Conservation (phyloP, 2,329 filamentous ascomycete genomes). For the Exophiala lecanii-corni region DNA sequence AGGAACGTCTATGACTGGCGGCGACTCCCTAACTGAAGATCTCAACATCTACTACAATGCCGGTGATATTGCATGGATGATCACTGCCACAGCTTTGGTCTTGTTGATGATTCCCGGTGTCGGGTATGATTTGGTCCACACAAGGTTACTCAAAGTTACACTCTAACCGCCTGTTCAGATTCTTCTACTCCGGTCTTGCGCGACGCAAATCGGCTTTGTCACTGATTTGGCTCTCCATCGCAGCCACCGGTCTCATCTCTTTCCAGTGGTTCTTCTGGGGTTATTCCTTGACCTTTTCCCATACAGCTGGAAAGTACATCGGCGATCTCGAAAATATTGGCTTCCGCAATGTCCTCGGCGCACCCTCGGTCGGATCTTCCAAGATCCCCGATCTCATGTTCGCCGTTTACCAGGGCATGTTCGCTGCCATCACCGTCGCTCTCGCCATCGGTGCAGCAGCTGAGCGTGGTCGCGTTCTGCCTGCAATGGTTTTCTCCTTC, state of each 20-base stretch:
- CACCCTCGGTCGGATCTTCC: conserved; percentile 67
- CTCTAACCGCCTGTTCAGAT: conserved; percentile 46
- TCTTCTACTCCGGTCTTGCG: conserved; percentile 90
- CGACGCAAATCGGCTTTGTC: conserved; percentile 84
- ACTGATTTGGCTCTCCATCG: conserved; percentile 78
- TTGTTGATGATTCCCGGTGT: conserved; percentile 91
- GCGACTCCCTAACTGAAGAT: conserved; percentile 62
- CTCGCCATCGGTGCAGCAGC: conserved; percentile 80
- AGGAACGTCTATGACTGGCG: conserved; percentile 59
- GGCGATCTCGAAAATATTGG: conserved; percentile 76
- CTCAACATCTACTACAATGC: conserved; percentile 84
- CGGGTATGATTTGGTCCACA: conserved; percentile 52
- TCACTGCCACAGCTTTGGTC: conserved; percentile 71
- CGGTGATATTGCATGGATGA: conserved; percentile 78
- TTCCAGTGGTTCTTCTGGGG: conserved; percentile 98
- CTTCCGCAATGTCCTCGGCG: conserved; percentile 68
- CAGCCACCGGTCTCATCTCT: conserved; percentile 71
- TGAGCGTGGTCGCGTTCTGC: conserved; percentile 81
- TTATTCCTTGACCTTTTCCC: conserved; percentile 77
- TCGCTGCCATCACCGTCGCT: conserved; percentile 60
- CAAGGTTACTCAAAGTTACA: too few species aligned
- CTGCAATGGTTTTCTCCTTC: conserved; percentile 88
- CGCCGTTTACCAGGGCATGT: conserved; percentile 82
- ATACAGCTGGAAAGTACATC: conserved; percentile 69
- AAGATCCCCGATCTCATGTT: conserved; percentile 79